phyloP scores from a whole-genome alignment of 139 green algal genomes.

The Closterium sp. region DNA sequence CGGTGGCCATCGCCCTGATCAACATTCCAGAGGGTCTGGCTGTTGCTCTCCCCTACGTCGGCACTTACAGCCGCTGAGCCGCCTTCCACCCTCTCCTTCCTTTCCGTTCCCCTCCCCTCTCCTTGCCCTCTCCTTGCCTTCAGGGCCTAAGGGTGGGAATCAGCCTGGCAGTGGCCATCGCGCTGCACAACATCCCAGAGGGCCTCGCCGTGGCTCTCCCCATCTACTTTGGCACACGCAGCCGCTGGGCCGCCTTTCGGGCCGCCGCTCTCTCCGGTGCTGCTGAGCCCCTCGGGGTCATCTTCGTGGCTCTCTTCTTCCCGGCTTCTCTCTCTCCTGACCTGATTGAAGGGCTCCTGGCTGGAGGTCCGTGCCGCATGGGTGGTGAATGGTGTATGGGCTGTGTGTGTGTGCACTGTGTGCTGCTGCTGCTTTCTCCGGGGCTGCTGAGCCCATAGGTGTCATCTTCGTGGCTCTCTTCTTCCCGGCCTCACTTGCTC shows the following conservation, averaged over 20 bases:
- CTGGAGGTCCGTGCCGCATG: constrained; percentile 18
- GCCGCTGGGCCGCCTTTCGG: constrained; percentile 68
- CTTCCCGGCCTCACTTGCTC: constrained; percentile 22
- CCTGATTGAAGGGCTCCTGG: constrained; percentile 35
- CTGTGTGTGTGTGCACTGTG: too few relatives aligned
- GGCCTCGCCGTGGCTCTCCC: constrained; percentile 86
- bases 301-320: constrained; percentile 59
- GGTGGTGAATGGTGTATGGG: too few relatives aligned
- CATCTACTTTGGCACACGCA: constrained; percentile 85
- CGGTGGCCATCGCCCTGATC: constrained; percentile 76
- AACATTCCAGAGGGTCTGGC: constrained; percentile 78
- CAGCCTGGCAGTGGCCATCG: constrained; percentile 72
- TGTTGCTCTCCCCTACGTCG: constrained; percentile 88
- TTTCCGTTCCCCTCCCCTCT: background rate
- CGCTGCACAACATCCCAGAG: constrained; percentile 78
- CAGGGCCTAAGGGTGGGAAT: constrained; percentile 58
- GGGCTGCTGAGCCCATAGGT: constrained; percentile 72
- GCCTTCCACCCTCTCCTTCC: too few relatives aligned
- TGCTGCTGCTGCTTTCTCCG: constrained; percentile 28
- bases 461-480: constrained; percentile 60
- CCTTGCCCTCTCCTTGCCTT: too few relatives aligned
- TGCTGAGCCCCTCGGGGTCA: constrained; percentile 70
- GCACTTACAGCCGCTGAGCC: constrained; percentile 68
- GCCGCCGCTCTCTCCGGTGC: constrained; percentile 69
- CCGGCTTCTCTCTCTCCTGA: constrained; percentile 14